Percentiles rank a stretch among this genome's conserved stretches.
phyloP scores from a whole-genome alignment of 2,329 filamentous ascomycete species.

The Verticillium tricorpus region DNA sequence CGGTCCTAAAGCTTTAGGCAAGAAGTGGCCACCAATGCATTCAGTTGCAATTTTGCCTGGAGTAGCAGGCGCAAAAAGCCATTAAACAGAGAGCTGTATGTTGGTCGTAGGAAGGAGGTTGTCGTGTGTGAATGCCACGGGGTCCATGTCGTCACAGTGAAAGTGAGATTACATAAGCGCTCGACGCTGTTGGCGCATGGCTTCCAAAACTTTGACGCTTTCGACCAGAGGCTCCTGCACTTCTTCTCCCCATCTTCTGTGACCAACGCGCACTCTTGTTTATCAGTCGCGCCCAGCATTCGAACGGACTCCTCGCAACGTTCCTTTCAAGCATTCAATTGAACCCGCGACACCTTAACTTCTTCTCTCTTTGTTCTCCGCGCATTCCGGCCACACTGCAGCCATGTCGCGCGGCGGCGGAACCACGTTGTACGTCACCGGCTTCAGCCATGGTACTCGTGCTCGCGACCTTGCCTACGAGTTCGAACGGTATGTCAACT shows the following conservation, averaged over 20 bases:
- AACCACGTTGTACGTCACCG: slow-evolving; percentile 95
- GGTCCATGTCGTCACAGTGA: background rate
- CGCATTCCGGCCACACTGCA: slow-evolving; percentile 5
- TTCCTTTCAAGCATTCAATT: background rate
- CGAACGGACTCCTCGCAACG: background rate
- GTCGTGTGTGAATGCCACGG: background rate
- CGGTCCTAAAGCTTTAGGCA: too few relatives aligned
- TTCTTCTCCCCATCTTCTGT: background rate
- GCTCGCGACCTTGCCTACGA: slow-evolving; percentile 99
- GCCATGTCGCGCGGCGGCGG: slow-evolving; percentile 87
- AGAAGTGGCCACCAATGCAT: too few relatives aligned
- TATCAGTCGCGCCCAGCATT: background rate
- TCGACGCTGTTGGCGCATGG: background rate
- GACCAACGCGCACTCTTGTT: background rate
- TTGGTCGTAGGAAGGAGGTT: background rate
- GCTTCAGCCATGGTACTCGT: slow-evolving; percentile 98
- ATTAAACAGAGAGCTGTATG: too few relatives aligned
- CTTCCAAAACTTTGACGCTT: background rate
- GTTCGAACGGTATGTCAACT: slow-evolving; percentile 98
- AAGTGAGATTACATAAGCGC: background rate
- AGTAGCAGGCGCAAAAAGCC: too few relatives aligned
- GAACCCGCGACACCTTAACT: background rate
- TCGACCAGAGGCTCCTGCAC: background rate
- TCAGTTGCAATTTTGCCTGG: too few relatives aligned
- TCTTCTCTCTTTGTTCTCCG: background rate